Evolutionary conservation across 2,329 filamentous ascomycete species (phyloP).

Genomic region (Fusarium temperatum): DNA sequence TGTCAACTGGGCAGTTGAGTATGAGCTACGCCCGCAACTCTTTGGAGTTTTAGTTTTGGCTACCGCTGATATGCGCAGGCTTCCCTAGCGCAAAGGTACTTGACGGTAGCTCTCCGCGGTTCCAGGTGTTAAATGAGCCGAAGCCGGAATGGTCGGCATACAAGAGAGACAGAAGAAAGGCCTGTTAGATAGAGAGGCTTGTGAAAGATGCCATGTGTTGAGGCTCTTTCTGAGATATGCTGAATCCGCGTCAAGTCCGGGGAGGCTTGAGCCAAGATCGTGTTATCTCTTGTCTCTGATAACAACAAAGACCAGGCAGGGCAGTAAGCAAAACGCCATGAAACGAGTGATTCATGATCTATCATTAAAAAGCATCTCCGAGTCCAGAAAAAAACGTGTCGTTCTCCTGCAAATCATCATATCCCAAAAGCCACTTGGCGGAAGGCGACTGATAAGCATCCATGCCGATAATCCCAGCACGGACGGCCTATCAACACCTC

Average conservation of each 20-base stretch:
- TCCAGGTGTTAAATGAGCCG: not conserved
- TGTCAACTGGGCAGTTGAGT: constrained; percentile 3
- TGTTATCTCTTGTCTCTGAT: not conserved
- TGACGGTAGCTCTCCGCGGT: constrained; percentile 3
- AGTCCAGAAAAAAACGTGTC: not conserved
- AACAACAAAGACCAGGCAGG: not conserved
- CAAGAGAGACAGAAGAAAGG: not conserved
- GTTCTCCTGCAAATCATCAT: constrained; percentile 5
- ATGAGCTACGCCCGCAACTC: constrained; percentile 28
- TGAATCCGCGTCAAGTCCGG: not conserved
- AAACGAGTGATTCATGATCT: constrained; percentile 1
- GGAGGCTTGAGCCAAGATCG: not conserved
- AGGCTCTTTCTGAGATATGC: not conserved
- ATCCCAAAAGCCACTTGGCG: not conserved
- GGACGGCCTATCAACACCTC: not conserved
- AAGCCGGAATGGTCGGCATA: not conserved
- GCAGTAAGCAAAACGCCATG: not conserved
- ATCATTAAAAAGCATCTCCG: constrained; percentile 10
- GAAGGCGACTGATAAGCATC: constrained; percentile 39
- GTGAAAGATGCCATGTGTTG: not conserved
- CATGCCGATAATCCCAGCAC: constrained; percentile 25
- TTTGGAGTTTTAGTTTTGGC: not conserved
- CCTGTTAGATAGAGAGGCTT: not conserved
- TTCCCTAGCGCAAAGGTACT: constrained; percentile 23
- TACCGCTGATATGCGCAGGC: constrained; percentile 20